Evolutionary conservation across 1,284 basidiomycete species (phyloP), one percentile per base, ranked within the genome.

Genomic region (Phenoliferia sp.): DNA sequence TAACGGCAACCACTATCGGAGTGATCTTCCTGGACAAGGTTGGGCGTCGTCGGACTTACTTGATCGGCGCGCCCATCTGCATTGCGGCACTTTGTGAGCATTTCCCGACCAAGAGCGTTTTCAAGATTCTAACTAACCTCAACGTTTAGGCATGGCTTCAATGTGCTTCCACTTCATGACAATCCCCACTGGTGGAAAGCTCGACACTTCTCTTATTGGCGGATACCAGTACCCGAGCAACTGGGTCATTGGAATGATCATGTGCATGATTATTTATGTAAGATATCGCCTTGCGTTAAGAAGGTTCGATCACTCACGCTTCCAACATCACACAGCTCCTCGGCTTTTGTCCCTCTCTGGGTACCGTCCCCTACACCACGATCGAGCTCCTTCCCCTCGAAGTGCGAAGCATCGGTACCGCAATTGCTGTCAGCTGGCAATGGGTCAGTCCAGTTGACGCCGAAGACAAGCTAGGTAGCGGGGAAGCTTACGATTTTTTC

Each of bases 331-430:
- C 7, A 29, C 54, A 56, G 54, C 28, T 56, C 54, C 5, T 88
- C 2, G 88, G 87, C 3, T 92, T 91, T 75, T 90, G 90, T 0
- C 63, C 69, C 10, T 35, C 89, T 1, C 79, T 89, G 12, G 85
- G 85, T 22, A 91, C 90, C 74, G 87, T 92, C 1, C 89, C 90
- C 0, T 92, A 90, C 89, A 89, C 90, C 74, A 89, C 91, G 76
- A 89, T 89, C 66, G 90, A 92, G 77, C 83, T 92, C 26, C 91
- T 91, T 78, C 82, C 71, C 15, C 75, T 75, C 39, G 72, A 76
- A 28, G 88, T 90, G 16, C 85, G 90, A 63, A 89, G 89, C 3
- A 84, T 92, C 52, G 90, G 89, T 28, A 88, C 88, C 19, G 88
- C 87, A 3, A 82, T 91, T 67, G 83, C n/a, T n/a, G n/a, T n/a